These are phyloP conservation scores for Dinochytrium kinnereticum DNA, from an alignment of 371 early-diverging fungal species.

Conservation along the genomic window DNA sequence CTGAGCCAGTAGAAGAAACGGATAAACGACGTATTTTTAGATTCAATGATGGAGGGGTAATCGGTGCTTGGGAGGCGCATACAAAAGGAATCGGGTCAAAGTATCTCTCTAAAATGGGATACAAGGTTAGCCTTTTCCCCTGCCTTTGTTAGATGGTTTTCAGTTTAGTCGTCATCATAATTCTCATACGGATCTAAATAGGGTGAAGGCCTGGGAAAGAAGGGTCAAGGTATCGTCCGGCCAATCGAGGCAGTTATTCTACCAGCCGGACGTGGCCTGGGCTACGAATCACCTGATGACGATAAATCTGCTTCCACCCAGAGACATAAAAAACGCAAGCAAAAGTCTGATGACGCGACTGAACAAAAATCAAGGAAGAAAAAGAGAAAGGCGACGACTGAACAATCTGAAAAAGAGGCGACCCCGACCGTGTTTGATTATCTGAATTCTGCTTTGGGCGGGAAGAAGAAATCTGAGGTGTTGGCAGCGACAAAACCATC, in stretches of 20 bases:
- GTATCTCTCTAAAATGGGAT: conserved; percentile 39
- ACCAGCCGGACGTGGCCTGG: conserved; percentile 19
- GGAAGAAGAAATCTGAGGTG: neutral
- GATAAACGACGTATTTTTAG: conserved; percentile 10
- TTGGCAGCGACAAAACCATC: neutral
- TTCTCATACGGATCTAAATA: neutral
- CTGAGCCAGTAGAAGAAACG: neutral
- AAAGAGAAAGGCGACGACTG: neutral
- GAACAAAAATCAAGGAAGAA: neutral
- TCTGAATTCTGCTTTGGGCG: neutral
- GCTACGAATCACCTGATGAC: conserved; percentile 7
- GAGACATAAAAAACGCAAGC: no score
- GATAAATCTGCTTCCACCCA: neutral
- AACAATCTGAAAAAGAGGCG: neutral
- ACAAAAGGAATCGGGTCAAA: conserved; percentile 37
- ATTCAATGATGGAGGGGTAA: conserved; percentile 30
- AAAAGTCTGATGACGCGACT: neutral
- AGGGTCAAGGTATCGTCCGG: conserved; percentile 23
- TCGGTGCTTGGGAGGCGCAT: conserved; percentile 37
- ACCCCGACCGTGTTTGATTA: conserved; percentile 1
- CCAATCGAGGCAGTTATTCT: conserved; percentile 24
- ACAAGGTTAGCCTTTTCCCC: no score
- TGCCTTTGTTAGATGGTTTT: no score
- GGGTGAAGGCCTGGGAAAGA: conserved; percentile 25
- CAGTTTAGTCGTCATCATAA: neutral